A percentile compares a stretch with the other conserved stretches of the same genome.
These are phyloP conservation scores for Barnettozyma sp. DNA, from an alignment of 805 yeast species.

Conservation along the genomic window DNA sequence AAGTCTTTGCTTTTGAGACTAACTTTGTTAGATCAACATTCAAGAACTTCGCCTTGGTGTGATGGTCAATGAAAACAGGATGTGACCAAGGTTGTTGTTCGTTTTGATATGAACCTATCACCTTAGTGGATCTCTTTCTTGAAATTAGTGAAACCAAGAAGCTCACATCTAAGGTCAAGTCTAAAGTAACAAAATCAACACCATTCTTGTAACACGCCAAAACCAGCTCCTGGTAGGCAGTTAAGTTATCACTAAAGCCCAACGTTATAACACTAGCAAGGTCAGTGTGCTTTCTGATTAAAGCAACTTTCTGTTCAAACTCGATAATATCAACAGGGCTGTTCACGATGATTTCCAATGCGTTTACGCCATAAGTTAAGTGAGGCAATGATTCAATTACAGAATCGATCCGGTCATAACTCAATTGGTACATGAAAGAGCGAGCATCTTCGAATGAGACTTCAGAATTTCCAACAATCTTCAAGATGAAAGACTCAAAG, in stretches of 20 bases:
- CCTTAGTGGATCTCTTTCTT: slow-evolving; percentile 51
- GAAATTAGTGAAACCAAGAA: slow-evolving; percentile 46
- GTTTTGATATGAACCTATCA: slow-evolving; percentile 76
- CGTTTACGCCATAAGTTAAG: slow-evolving; percentile 64
- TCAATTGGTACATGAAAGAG: slow-evolving; percentile 68
- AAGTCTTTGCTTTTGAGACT: slow-evolving; percentile 64
- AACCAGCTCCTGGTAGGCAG: slow-evolving; percentile 43
- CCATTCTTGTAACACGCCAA: slow-evolving; percentile 67
- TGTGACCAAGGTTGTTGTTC: slow-evolving; percentile 21
- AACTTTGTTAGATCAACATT: slow-evolving; percentile 75
- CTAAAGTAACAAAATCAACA: slow-evolving; percentile 74
- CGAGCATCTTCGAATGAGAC: slow-evolving; percentile 32
- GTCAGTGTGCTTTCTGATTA: slow-evolving; percentile 53
- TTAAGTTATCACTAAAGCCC: slow-evolving; percentile 46
- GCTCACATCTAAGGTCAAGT: slow-evolving; percentile 57
- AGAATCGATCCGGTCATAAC: slow-evolving; percentile 61
- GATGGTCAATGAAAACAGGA: slow-evolving; percentile 48
- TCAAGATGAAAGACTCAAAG: slow-evolving; percentile 50
- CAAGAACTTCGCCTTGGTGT: slow-evolving; percentile 55
- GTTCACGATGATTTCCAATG: slow-evolving; percentile 76
- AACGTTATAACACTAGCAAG: slow-evolving; percentile 80
- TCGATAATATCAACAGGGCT: slow-evolving; percentile 37
- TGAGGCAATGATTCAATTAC: slow-evolving; percentile 37
- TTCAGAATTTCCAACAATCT: slow-evolving; percentile 50
- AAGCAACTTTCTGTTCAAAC: slow-evolving; percentile 69